Conservation (phyloP, 164 flowering plant species). For the Piper longum region DNA sequence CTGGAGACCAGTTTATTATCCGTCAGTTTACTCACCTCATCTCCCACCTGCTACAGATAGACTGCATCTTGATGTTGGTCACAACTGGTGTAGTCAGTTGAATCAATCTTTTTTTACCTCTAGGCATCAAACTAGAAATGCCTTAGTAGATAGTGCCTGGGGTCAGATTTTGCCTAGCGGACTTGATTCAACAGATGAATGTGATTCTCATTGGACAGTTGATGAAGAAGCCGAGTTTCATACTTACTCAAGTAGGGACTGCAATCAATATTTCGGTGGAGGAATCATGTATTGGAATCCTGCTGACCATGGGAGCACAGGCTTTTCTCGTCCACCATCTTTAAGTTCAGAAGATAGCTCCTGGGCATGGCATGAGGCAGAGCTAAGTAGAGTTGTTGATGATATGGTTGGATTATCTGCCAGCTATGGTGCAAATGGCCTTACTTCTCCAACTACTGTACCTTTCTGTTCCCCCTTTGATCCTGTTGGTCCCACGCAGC, state of each 20-base stretch:
- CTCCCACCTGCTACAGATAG: conserved; percentile 83
- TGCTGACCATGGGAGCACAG: conserved; percentile 58
- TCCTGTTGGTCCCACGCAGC: conserved; percentile 56
- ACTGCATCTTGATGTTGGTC: conserved; percentile 86
- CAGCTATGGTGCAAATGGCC: conserved; percentile 72
- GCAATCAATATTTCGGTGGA: conserved; percentile 89
- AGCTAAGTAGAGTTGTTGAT: conserved; percentile 75
- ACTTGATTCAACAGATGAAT: conserved; percentile 48
- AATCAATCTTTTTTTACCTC: conserved; percentile 47
- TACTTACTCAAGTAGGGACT: conserved; percentile 68
- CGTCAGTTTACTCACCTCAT: conserved; percentile 37
- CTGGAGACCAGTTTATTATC: conserved; percentile 40
- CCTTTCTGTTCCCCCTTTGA: conserved; percentile 90
- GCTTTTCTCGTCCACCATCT: conserved; percentile 91
- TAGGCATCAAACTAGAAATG: conserved; percentile 46
- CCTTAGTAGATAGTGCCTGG: conserved; percentile 38
- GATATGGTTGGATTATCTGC: conserved; percentile 89
- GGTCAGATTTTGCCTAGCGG: conserved; percentile 30
- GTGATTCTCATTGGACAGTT: conserved; percentile 63
- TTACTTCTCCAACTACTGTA: conserved; percentile 82
- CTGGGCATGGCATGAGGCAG: conserved; percentile 98
- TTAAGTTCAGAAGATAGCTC: conserved; percentile 95
- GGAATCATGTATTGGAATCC: conserved; percentile 98
- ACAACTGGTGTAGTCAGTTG: conserved; percentile 54
- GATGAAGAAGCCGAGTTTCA: conserved; percentile 82